Base-by-base conservation (phyloP, 306 rosid genomes). In the Gillenia trifoliata region DNA sequence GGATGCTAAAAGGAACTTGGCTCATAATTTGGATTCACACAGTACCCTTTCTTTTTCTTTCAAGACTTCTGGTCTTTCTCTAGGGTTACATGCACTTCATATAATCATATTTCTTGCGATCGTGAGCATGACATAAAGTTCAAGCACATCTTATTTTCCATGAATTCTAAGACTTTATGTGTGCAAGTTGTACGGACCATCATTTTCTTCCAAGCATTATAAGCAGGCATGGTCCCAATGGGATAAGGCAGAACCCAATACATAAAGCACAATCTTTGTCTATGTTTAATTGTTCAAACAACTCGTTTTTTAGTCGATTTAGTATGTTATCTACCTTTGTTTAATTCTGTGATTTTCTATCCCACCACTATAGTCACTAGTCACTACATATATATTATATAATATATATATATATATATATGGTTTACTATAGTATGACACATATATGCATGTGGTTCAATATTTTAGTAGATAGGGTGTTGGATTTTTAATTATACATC, bases 241-340 rank as follows among this genome's bases (percentile, higher is more conserved):
- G 70, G 83, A 80, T 80, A 62, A 80, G 76, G 83, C 68, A 29
- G 62, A 62, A 38, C 60, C 71, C 79, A 68, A 64, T 49, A 29
- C 29, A 40, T 3, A 50, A 74, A 15, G 5, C 20, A 23, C 13
- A 30, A 38, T 38, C 66, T 12, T 25, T 26, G 31, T 36, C 29
- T 4, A 6, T 22, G 73, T 45, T 64, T 45, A 5, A 29, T 20
- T 71, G 19, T 8, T 30, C 49, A 16, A 23, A 43, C 40, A 69
- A 17, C 31, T 64, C 54, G 23, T 34, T 34, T 60, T 74, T 71
- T 71, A 22, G 56, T 36, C 64, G 30, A 45, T 30, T 33, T 47
- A 64, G 64, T 30, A 33, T 57, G 10, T 41, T 33, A n/a, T 60
- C 70, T 41, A 28, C 60, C 52, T 4, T 2, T 64, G 9, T 23